phyloP scores from a whole-genome alignment of 1,139 yeast genomes.

The Williopsis jadinii region DNA sequence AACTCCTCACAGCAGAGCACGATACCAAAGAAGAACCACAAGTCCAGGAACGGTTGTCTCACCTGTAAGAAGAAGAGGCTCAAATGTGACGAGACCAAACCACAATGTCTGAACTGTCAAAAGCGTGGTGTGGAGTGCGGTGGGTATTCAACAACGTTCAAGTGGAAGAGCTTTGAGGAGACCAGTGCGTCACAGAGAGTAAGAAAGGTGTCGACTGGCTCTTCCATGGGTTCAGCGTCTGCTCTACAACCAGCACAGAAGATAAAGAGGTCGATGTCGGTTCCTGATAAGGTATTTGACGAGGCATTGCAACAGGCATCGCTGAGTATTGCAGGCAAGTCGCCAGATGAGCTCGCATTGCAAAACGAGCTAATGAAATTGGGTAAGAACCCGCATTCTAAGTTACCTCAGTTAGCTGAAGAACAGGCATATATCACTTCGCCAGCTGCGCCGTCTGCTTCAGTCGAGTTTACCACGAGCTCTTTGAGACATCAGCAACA shows the following conservation, averaged over 20 bases:
- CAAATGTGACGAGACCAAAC: slow-evolving; percentile 38
- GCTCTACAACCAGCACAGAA: not conserved
- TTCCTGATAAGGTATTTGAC: slow-evolving; percentile 23
- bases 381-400: slow-evolving; percentile 39
- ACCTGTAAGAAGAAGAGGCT: slow-evolving; percentile 51
- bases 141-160: slow-evolving; percentile 57
- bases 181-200: slow-evolving; percentile 14
- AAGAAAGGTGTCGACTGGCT: not conserved
- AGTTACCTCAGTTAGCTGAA: not conserved
- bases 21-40: slow-evolving; percentile 11
- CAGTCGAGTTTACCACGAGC: slow-evolving; percentile 3
- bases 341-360: slow-evolving; percentile 39
- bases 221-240: not conserved
- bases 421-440: not conserved
- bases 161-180: slow-evolving; percentile 53
- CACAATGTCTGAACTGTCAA: slow-evolving; percentile 15
- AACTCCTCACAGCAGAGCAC: no score
- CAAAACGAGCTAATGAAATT: slow-evolving; percentile 42
- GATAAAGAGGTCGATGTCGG: slow-evolving; percentile 5
- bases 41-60: slow-evolving; percentile 33
- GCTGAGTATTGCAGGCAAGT: slow-evolving; percentile 45
- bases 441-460: not conserved
- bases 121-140: slow-evolving; percentile 45
- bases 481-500: not conserved
- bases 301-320: slow-evolving; percentile 48